Evolutionary conservation across 306 rosid species (phyloP).

Genomic region (Gynostemma pentaphyllum): DNA sequence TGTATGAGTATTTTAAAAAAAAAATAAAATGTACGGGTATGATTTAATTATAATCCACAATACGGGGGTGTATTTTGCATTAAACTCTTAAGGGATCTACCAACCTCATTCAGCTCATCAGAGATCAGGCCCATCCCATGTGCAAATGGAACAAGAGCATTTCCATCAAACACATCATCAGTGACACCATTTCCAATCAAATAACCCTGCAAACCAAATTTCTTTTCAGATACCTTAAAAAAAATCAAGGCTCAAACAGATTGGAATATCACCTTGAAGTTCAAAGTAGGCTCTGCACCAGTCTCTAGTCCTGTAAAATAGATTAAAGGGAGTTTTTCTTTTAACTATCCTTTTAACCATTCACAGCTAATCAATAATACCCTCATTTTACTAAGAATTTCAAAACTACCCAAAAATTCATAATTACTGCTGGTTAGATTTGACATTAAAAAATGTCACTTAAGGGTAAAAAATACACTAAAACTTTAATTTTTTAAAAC

Average conservation of each 20-base stretch:
- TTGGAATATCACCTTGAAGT: slow-evolving; percentile 64
- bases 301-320: slow-evolving; percentile 48
- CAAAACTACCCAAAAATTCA: too few species aligned
- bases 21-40: too few species aligned
- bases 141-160: slow-evolving; percentile 84
- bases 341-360: too few species aligned
- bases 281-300: slow-evolving; percentile 44
- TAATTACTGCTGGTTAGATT: too few species aligned
- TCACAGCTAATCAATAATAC: too few species aligned
- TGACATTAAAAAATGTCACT: neutral
- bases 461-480: neutral
- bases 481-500: too few species aligned
- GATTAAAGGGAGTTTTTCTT: too few species aligned
- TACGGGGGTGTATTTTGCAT: too few species aligned
- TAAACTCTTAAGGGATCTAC: slow-evolving; percentile 5
- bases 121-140: slow-evolving; percentile 96
- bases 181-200: slow-evolving; percentile 91
- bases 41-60: too few species aligned
- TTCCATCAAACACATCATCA: slow-evolving; percentile 68
- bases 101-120: slow-evolving; percentile 70
- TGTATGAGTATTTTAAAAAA: too few species aligned
- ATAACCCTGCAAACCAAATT: slow-evolving; percentile 51
- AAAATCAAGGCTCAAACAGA: slow-evolving; percentile 14
- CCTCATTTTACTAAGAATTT: too few species aligned
- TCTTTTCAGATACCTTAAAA: neutral